Percentiles rank a stretch among this genome's conserved stretches.
phyloP scores from a whole-genome alignment of 1,284 basidiomycete species.

The Meripilus lineatus region DNA sequence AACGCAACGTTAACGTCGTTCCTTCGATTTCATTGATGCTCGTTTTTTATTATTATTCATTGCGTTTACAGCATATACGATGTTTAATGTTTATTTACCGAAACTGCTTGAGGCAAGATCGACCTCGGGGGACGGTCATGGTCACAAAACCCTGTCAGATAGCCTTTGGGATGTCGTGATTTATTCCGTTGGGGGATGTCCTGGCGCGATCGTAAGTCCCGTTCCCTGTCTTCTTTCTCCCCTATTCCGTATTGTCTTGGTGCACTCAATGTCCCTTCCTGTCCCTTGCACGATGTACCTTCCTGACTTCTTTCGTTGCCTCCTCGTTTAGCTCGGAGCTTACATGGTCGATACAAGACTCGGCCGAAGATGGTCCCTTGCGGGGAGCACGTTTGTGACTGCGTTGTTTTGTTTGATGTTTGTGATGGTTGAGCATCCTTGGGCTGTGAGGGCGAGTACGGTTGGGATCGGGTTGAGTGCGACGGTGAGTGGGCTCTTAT shows the following conservation, averaged over 20 bases:
- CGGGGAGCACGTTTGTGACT: conserved; percentile 78
- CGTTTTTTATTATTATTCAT: no score
- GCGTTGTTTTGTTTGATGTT: conserved; percentile 77
- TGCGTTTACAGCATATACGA: conserved; percentile 70
- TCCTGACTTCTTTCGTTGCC: background rate
- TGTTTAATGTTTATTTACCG: conserved; percentile 97
- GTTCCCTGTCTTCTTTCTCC: background rate
- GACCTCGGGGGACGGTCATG: conserved; percentile 24
- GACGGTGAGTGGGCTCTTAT: conserved; percentile 47
- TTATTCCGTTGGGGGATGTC: conserved; percentile 81
- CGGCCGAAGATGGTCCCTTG: conserved; percentile 78
- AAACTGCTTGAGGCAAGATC: conserved; percentile 73
- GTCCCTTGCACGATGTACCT: no score
- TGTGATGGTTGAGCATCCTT: conserved; percentile 52
- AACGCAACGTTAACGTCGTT: no score
- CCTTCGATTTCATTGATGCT: background rate
- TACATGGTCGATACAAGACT: conserved; percentile 80
- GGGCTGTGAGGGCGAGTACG: conserved; percentile 71
- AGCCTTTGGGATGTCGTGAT: conserved; percentile 82
- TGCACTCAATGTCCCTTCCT: no score
- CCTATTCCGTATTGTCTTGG: no score
- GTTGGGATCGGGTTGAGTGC: conserved; percentile 80
- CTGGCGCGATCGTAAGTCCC: conserved; percentile 71
- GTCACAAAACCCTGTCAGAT: conserved; percentile 50
- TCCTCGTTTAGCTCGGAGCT: conserved; percentile 37